Evolutionary conservation across 1,284 basidiomycete genomes (phyloP).

Genomic region (Inonotus obliquus): DNA sequence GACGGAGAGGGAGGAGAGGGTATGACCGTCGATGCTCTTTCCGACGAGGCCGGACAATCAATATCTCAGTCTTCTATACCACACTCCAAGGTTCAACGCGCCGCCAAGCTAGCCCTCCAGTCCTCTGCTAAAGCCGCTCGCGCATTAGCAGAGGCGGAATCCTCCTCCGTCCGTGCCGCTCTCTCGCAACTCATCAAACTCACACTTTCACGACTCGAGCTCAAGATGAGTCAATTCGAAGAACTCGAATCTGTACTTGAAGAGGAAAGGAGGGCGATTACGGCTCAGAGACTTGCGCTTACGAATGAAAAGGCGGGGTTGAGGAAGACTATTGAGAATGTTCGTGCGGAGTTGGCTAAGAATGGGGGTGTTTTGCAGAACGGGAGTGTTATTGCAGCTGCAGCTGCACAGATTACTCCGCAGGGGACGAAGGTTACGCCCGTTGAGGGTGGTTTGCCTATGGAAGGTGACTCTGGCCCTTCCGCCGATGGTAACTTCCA

Average conservation of each 20-base stretch:
- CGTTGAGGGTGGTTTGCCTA: slow-evolving; percentile 34
- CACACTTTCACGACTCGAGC: slow-evolving; percentile 89
- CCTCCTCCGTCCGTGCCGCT: slow-evolving; percentile 75
- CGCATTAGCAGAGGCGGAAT: slow-evolving; percentile 81
- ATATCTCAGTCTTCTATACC: slow-evolving; percentile 45
- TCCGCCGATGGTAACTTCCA: slow-evolving; percentile 28
- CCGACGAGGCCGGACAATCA: slow-evolving; percentile 22
- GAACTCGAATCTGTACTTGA: slow-evolving; percentile 87
- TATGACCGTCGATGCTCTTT: slow-evolving; percentile 39
- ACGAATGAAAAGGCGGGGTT: slow-evolving; percentile 62
- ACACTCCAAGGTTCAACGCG: slow-evolving; percentile 72
- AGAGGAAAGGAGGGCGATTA: slow-evolving; percentile 73
- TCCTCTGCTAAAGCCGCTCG: slow-evolving; percentile 87
- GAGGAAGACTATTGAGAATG: slow-evolving; percentile 61
- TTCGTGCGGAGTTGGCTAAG: slow-evolving; percentile 57
- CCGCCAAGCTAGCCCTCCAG: slow-evolving; percentile 80
- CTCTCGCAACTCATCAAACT: slow-evolving; percentile 86
- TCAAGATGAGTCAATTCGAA: slow-evolving; percentile 91
- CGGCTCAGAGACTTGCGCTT: slow-evolving; percentile 64
- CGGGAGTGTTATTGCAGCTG: slow-evolving; percentile 29
- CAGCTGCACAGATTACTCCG: slow-evolving; percentile 42
- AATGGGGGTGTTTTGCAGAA: slow-evolving; percentile 30
- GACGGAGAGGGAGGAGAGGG: slow-evolving; percentile 22
- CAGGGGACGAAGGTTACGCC: slow-evolving; percentile 53
- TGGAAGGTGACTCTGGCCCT: slow-evolving; percentile 33